These are phyloP conservation scores for Penicillium malachiteum DNA, from an alignment of 495 filamentous ascomycete species.

Conservation along the genomic window DNA sequence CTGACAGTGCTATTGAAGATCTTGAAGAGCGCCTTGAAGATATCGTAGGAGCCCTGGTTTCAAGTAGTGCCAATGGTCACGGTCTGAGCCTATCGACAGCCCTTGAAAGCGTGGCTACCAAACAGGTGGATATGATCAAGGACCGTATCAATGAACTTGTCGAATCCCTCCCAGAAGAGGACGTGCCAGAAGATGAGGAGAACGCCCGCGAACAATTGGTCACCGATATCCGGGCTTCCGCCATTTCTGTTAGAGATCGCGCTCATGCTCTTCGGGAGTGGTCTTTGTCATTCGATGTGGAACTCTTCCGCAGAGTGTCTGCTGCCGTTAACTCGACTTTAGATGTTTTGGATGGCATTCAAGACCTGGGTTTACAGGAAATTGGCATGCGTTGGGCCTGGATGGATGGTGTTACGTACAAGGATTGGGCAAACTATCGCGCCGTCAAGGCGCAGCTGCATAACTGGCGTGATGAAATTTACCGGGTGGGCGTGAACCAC, in stretches of 20 bases:
- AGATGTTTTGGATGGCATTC: slow-evolving; percentile 76
- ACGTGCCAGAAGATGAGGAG: slow-evolving; percentile 51
- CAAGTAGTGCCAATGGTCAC: slow-evolving; percentile 61
- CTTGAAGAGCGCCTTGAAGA: slow-evolving; percentile 68
- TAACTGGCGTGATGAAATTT: slow-evolving; percentile 80
- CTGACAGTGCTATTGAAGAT: slow-evolving; percentile 74
- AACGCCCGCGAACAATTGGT: slow-evolving; percentile 63
- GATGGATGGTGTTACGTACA: slow-evolving; percentile 93
- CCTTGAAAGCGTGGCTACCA: slow-evolving; percentile 62
- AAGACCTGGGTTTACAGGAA: slow-evolving; percentile 87
- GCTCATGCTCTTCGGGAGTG: slow-evolving; percentile 80
- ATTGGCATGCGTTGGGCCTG: slow-evolving; percentile 98
- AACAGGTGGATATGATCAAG: slow-evolving; percentile 66
- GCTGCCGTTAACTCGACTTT: slow-evolving; percentile 79
- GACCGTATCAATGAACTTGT: slow-evolving; percentile 62
- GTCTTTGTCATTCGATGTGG: slow-evolving; percentile 70
- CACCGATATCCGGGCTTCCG: slow-evolving; percentile 66
- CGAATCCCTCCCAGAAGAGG: slow-evolving; percentile 51
- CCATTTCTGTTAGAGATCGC: slow-evolving; percentile 72
- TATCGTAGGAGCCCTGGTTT: slow-evolving; percentile 70
- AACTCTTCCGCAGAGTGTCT: slow-evolving; percentile 65
- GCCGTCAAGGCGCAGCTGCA: slow-evolving; percentile 78
- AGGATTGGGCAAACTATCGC: slow-evolving; percentile 93
- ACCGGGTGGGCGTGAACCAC: slow-evolving; percentile 68
- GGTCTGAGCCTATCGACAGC: slow-evolving; percentile 67